Evolutionary conservation across 2,329 filamentous ascomycete genomes (phyloP).

Genomic region (Phoma sp.): DNA sequence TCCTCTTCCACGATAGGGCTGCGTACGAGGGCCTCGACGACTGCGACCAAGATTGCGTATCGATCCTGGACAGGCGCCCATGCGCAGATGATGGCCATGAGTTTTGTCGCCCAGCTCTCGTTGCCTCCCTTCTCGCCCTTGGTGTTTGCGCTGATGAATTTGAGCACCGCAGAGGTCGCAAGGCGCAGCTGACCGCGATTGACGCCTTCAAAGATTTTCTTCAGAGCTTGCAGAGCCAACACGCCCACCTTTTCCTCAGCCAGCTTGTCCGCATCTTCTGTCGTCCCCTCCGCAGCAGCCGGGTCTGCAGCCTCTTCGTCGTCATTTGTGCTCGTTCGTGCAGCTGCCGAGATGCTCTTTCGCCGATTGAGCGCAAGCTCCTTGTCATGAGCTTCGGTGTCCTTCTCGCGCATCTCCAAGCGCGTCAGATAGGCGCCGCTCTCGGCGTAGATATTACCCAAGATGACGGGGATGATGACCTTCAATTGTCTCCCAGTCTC

Average conservation of each 20-base stretch:
- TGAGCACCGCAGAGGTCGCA: conserved; percentile 75
- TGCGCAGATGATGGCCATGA: conserved; percentile 78
- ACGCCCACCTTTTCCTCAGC: conserved; percentile 89
- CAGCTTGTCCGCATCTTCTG: conserved; percentile 84
- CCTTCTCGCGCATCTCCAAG: conserved; percentile 67
- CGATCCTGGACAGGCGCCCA: conserved; percentile 96
- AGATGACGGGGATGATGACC: conserved; percentile 79
- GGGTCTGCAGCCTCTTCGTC: conserved; percentile 72
- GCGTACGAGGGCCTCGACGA: conserved; percentile 76
- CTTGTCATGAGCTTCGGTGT: conserved; percentile 71
- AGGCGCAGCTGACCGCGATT: conserved; percentile 81
- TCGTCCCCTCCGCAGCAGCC: conserved; percentile 75
- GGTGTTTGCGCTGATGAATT: conserved; percentile 65
- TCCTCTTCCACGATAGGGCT: conserved; percentile 73
- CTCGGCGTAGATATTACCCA: conserved; percentile 84
- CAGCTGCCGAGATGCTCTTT: conserved; percentile 75
- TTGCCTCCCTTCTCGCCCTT: conserved; percentile 31
- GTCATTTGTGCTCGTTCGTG: conserved; percentile 62
- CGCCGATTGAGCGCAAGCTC: conserved; percentile 70
- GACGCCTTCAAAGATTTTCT: conserved; percentile 82
- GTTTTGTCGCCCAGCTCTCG: conserved; percentile 79
- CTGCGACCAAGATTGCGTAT: conserved; percentile 84
- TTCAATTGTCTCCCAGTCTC: conserved; percentile 78
- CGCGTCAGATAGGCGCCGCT: conserved; percentile 71
- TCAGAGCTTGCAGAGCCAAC: conserved; percentile 82